These are phyloP conservation scores for Mycena floridula DNA, from an alignment of 768 basidiomycete species.

Conservation along the genomic window DNA sequence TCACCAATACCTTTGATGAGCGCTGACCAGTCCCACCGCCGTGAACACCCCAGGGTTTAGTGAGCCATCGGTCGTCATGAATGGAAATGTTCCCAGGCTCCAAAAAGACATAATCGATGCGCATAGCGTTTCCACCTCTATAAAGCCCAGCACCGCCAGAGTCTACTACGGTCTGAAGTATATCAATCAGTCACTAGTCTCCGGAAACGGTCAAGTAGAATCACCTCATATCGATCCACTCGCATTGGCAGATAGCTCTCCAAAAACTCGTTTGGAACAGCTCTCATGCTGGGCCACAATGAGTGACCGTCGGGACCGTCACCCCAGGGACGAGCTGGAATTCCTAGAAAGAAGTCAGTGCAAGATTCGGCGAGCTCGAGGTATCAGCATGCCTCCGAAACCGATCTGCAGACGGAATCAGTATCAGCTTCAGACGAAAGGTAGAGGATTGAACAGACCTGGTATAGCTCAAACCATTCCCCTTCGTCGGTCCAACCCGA, in stretches of 20 bases:
- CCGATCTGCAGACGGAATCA: neutral
- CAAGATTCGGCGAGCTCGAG: no score
- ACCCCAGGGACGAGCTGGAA: no score
- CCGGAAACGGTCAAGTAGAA: no score
- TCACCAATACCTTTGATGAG: slow-evolving; percentile 19
- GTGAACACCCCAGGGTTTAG: slow-evolving; percentile 29
- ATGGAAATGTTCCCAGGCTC: slow-evolving; percentile 21
- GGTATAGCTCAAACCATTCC: slow-evolving; percentile 17
- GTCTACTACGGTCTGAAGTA: slow-evolving; percentile 22
- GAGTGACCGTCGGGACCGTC: no score
- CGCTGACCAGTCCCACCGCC: slow-evolving; percentile 21
- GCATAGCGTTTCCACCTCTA: slow-evolving; percentile 25
- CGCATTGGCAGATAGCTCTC: slow-evolving; percentile 23
- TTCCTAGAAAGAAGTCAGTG: no score
- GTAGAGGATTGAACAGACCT: neutral
- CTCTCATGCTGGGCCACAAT: no score
- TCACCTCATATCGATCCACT: slow-evolving; percentile 22
- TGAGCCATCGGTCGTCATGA: slow-evolving; percentile 26
- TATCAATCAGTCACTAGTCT: no score
- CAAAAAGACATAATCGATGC: slow-evolving; percentile 23
- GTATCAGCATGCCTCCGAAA: no score
- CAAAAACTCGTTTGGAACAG: no score
- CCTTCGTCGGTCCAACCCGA: slow-evolving; percentile 19
- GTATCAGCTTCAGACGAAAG: neutral
- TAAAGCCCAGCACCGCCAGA: slow-evolving; percentile 23